Evolutionary conservation across 768 basidiomycete species (phyloP).

Genomic region (Leccinum incarnatum): DNA sequence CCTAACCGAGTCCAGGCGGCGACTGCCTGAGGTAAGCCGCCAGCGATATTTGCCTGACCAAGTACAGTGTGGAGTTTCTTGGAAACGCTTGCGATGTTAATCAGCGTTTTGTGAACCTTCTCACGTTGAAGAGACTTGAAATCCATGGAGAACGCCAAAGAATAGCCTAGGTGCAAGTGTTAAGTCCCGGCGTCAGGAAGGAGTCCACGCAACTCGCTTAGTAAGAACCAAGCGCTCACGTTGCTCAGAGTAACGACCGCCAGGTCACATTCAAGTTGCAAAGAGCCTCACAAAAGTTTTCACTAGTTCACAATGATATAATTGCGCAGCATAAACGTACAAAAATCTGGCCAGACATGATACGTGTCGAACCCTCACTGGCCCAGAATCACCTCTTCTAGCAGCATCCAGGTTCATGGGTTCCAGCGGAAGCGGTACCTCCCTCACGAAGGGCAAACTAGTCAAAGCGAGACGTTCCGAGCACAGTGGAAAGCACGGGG

Average conservation of each 20-base stretch:
- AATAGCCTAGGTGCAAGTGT: no score
- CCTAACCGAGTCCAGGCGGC: background rate
- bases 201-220: no score
- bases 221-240: no score
- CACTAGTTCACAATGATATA: background rate
- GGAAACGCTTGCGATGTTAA: background rate
- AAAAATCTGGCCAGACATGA: background rate
- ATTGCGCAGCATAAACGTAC: background rate
- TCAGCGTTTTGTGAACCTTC: background rate
- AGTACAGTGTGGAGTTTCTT: background rate
- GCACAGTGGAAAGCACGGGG: constrained; percentile 35
- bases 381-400: constrained; percentile 35
- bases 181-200: no score
- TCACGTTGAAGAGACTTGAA: background rate
- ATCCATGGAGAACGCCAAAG: background rate
- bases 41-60: background rate
- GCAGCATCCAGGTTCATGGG: constrained; percentile 55
- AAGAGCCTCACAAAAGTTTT: no score
- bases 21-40: background rate
- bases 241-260: no score
- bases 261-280: background rate
- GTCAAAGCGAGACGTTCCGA: constrained; percentile 42
- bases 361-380: constrained; percentile 36
- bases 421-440: constrained; percentile 71
- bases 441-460: constrained; percentile 41